These are phyloP conservation scores for Zymoseptoria brevis DNA, from an alignment of 2,329 filamentous ascomycete species.

Conservation along the genomic window DNA sequence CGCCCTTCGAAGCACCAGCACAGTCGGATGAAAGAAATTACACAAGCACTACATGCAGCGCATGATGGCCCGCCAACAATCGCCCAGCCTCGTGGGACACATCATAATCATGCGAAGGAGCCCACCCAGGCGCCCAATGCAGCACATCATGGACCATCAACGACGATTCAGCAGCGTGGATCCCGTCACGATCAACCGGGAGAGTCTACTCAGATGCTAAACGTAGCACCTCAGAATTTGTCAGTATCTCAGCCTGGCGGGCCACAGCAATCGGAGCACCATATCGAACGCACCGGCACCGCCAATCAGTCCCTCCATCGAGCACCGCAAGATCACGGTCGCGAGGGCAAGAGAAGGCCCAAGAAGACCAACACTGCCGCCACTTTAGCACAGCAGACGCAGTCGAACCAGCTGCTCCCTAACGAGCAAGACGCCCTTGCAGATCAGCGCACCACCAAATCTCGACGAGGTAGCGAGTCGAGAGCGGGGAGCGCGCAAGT, in stretches of 20 bases:
- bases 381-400: background rate
- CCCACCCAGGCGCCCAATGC: background rate
- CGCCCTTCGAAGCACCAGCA: background rate
- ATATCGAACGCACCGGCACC: conserved; percentile 2
- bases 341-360: background rate
- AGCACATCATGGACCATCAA: background rate
- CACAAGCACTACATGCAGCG: background rate
- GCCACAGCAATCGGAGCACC: conserved; percentile 4
- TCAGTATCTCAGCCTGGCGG: background rate
- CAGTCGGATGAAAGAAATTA: background rate
- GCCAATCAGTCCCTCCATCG: background rate
- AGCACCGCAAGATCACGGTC: background rate
- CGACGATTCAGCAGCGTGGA: background rate
- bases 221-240: background rate
- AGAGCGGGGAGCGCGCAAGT: background rate
- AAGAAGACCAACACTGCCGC: background rate
- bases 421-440: conserved; percentile 8
- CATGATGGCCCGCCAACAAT: background rate
- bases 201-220: background rate
- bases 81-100: background rate
- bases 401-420: background rate
- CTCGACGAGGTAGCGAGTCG: background rate
- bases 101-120: background rate
- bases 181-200: background rate
- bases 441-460: background rate